Conservation (phyloP, 176 grass and related monocot genomes). For the Thalia dealbata region DNA sequence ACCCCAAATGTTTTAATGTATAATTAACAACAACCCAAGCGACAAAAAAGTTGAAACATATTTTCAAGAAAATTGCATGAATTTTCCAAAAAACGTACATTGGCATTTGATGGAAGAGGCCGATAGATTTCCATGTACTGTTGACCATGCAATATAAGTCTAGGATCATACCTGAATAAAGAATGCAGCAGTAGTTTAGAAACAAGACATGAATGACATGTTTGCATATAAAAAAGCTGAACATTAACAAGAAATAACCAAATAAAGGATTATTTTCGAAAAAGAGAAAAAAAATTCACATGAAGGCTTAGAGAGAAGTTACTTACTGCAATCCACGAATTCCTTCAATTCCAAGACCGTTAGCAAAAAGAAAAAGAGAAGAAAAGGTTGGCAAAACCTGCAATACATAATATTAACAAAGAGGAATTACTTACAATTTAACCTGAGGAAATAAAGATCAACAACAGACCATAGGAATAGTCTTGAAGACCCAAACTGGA, state of each 20-base stretch:
- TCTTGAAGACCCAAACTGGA: neutral
- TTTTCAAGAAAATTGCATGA: neutral
- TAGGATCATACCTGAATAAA: constrained; percentile 53
- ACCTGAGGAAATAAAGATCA: neutral
- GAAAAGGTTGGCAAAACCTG: constrained; percentile 87
- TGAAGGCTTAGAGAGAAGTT: neutral
- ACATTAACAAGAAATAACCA: neutral
- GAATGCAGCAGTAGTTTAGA: neutral
- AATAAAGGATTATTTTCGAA: too few species aligned
- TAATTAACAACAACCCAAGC: neutral
- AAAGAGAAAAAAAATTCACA: too few species aligned
- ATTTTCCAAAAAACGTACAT: constrained; percentile 28
- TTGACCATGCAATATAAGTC: constrained; percentile 81
- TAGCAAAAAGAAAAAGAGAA: constrained; percentile 57
- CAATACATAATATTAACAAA: constrained; percentile 18
- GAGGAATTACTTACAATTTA: constrained; percentile 4
- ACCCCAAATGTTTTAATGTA: neutral
- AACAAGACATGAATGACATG: neutral
- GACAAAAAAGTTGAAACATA: neutral
- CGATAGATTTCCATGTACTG: constrained; percentile 90
- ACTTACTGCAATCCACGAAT: constrained; percentile 82
- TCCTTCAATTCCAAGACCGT: constrained; percentile 47
- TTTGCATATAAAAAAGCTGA: neutral
- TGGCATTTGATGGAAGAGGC: constrained; percentile 53
- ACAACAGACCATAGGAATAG: neutral